Conservation (phyloP, 805 yeast genomes). For the Nakazawaea sp. region DNA sequence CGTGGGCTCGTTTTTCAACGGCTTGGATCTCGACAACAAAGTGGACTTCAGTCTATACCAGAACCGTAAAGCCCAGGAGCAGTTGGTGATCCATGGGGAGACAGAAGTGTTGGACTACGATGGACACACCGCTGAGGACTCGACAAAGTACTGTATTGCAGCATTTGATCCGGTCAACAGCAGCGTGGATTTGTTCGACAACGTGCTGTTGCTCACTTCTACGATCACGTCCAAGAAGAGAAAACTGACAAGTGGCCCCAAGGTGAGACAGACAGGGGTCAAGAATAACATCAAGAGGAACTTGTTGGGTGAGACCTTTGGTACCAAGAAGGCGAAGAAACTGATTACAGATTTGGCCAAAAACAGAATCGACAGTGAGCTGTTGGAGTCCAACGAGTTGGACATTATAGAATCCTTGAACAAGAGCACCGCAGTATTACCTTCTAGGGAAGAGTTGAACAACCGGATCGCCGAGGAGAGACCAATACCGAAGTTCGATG, state of each 20-base stretch:
- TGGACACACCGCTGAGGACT: conserved; percentile 39
- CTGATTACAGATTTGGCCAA: conserved; percentile 76
- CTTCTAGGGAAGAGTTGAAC: conserved; percentile 59
- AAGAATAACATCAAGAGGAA: conserved; percentile 59
- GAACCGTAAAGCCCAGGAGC: conserved; percentile 30
- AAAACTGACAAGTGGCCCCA: conserved; percentile 53
- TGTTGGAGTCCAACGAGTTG: conserved; percentile 63
- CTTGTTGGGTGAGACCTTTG: conserved; percentile 91
- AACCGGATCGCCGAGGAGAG: conserved; percentile 56
- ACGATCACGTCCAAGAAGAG: conserved; percentile 57
- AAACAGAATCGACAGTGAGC: conserved; percentile 81
- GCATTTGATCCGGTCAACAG: conserved; percentile 65
- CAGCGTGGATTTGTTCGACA: conserved; percentile 55
- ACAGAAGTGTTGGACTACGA: conserved; percentile 65
- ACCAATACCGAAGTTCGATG: conserved; percentile 75
- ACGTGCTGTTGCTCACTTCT: conserved; percentile 55
- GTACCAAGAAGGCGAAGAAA: conserved; percentile 93
- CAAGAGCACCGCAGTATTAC: conserved; percentile 63
- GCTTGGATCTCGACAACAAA: conserved; percentile 52
- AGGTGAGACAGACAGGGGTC: conserved; percentile 47
- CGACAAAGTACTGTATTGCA: conserved; percentile 60
- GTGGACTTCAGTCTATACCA: conserved; percentile 60
- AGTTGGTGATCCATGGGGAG: conserved; percentile 71
- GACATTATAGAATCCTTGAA: conserved; percentile 80
- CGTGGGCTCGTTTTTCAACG: conserved; percentile 76